phyloP scores from a whole-genome alignment of 768 basidiomycete species.

The Boletus speciosus region DNA sequence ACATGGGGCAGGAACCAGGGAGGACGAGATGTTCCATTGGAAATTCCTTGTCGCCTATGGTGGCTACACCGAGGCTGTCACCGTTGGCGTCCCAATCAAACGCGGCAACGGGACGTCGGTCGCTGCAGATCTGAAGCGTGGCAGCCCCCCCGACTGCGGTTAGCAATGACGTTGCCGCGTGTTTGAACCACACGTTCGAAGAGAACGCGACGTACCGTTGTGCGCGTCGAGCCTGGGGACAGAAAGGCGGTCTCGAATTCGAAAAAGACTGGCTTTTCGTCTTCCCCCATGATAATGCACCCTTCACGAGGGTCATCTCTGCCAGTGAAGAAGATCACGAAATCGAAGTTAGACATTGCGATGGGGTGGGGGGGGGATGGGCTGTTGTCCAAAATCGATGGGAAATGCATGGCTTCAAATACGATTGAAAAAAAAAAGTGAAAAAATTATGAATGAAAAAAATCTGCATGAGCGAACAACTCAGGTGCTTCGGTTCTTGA shows the following conservation, averaged over 20 bases:
- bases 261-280: constrained; percentile 55
- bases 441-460: neutral
- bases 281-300: constrained; percentile 66
- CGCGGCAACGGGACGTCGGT: constrained; percentile 51
- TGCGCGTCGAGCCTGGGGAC: constrained; percentile 23
- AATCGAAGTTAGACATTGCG: constrained; percentile 38
- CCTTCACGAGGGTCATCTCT: constrained; percentile 61
- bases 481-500: constrained; percentile 25
- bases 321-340: constrained; percentile 66
- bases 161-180: no score
- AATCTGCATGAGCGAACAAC: constrained; percentile 15
- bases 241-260: constrained; percentile 56
- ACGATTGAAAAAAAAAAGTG: constrained; percentile 5
- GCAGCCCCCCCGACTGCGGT: no score
- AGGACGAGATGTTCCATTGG: constrained; percentile 64
- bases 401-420: constrained; percentile 28
- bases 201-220: constrained; percentile 19
- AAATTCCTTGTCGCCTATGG: constrained; percentile 49
- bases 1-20: constrained; percentile 51
- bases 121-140: constrained; percentile 29
- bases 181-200: neutral
- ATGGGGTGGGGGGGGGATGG: neutral
- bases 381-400: constrained; percentile 1
- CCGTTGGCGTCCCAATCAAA: constrained; percentile 43
- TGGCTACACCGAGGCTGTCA: constrained; percentile 39